phyloP scores from a whole-genome alignment of 2,329 filamentous ascomycete species.

The Diaporthe capsici region DNA sequence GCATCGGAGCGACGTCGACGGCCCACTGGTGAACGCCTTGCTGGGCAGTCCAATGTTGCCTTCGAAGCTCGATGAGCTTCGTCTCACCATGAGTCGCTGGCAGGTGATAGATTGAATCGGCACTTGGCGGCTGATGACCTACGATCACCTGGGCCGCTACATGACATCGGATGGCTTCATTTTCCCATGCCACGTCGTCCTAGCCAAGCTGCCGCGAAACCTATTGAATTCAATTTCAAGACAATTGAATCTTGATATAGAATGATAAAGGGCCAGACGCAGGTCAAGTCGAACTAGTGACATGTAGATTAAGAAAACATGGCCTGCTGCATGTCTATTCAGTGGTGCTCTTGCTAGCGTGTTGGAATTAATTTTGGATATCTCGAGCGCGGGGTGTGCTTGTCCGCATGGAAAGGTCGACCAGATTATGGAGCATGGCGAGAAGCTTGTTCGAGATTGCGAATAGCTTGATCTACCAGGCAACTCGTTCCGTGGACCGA shows the following conservation, averaged over 20 bases:
- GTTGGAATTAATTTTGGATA: not conserved
- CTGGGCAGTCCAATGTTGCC: slow-evolving; percentile 17
- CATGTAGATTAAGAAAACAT: slow-evolving; percentile 10
- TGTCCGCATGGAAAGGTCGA: slow-evolving; percentile 1
- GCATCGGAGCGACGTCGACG: slow-evolving; percentile 20
- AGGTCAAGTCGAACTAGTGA: not conserved
- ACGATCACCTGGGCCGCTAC: not conserved
- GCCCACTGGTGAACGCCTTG: not conserved
- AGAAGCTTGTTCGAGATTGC: slow-evolving; percentile 27
- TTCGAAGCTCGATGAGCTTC: not conserved
- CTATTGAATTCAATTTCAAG: not conserved
- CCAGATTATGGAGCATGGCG: slow-evolving; percentile 1
- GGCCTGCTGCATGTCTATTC: slow-evolving; percentile 32
- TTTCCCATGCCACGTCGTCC: not conserved
- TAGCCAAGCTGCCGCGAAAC: not conserved
- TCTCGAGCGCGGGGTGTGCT: not conserved
- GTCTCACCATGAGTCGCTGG: slow-evolving; percentile 21
- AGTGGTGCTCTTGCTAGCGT: slow-evolving; percentile 32
- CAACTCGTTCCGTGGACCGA: not conserved
- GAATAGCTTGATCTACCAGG: slow-evolving; percentile 8
- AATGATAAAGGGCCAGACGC: not conserved
- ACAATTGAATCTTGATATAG: not conserved
- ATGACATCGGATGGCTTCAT: not conserved
- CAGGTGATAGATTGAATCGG: slow-evolving; percentile 8
- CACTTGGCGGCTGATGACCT: slow-evolving; percentile 21